phyloP scores from a whole-genome alignment of 1,284 basidiomycete genomes.

The Cutaneotrichosporon sp. region DNA sequence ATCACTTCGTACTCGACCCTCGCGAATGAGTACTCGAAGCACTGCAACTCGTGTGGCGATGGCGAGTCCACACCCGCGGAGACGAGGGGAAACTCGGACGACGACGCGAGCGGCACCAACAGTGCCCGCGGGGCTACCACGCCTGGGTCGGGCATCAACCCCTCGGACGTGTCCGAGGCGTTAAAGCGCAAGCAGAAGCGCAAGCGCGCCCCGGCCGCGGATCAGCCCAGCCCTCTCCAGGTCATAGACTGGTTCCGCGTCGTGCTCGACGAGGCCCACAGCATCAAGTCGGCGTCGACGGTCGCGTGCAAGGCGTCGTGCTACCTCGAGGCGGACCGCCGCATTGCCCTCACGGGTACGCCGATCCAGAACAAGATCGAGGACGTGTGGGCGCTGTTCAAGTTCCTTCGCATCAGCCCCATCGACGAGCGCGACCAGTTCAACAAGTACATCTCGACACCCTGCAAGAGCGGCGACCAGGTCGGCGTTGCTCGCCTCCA shows the following conservation, averaged over 20 bases:
- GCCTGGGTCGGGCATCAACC: slow-evolving; percentile 64
- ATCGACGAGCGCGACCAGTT: slow-evolving; percentile 91
- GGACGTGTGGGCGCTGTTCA: slow-evolving; percentile 94
- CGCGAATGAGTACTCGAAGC: slow-evolving; percentile 92
- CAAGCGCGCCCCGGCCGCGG: slow-evolving; percentile 48
- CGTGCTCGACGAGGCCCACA: slow-evolving; percentile 97
- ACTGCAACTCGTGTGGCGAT: slow-evolving; percentile 65
- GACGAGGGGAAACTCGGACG: slow-evolving; percentile 42
- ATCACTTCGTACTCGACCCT: slow-evolving; percentile 97
- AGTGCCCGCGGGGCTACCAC: slow-evolving; percentile 2
- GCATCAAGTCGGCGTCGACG: slow-evolving; percentile 93
- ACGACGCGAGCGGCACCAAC: slow-evolving; percentile 30
- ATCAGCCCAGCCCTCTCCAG: slow-evolving; percentile 84
- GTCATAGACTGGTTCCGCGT: slow-evolving; percentile 97
- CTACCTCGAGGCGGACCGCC: slow-evolving; percentile 88
- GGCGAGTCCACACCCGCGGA: slow-evolving; percentile 41
- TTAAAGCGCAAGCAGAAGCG: slow-evolving; percentile 60
- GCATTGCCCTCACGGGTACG: slow-evolving; percentile 92
- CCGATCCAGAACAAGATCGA: slow-evolving; percentile 99
- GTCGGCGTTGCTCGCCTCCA: slow-evolving; percentile 91
- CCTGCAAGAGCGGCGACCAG: slow-evolving; percentile 88
- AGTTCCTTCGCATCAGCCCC: slow-evolving; percentile 88
- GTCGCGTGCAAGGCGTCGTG: slow-evolving; percentile 93
- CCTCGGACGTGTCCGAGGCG: slow-evolving; percentile 52
- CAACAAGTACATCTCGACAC: slow-evolving; percentile 88